Evolutionary conservation across 345 rosid genomes (phyloP).

Genomic region (Schrenkiella parvula): DNA sequence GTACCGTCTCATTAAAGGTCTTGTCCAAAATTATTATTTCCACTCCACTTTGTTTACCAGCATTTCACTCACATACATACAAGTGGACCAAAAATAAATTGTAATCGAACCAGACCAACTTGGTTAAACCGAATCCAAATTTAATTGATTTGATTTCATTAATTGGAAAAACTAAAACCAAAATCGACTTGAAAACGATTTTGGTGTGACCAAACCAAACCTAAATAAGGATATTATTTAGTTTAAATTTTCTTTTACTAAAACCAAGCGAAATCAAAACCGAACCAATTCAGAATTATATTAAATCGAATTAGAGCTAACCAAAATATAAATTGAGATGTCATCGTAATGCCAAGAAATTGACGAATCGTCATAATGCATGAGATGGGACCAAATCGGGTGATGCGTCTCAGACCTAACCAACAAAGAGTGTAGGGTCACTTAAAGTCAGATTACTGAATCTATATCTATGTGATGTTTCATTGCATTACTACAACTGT

Average conservation of each 20-base stretch:
- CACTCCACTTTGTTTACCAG: background rate
- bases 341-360: conserved; percentile 10
- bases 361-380: conserved; percentile 6
- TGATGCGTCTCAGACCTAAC: conserved; percentile 22
- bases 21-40: conserved; percentile 9
- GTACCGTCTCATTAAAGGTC: conserved; percentile 26
- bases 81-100: background rate
- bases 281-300: background rate
- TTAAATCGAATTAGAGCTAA: background rate
- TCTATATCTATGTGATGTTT: conserved; percentile 15
- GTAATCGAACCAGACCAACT: background rate
- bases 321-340: background rate
- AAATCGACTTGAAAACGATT: background rate
- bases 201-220: background rate
- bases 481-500: conserved; percentile 1
- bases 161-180: background rate
- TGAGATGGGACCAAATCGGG: conserved; percentile 13
- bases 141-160: background rate
- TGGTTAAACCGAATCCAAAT: background rate
- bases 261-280: background rate
- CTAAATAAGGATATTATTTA: background rate
- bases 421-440: conserved; percentile 6
- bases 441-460: conserved; percentile 3
- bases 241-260: background rate
- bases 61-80: background rate